A percentile compares a stretch with the other conserved stretches of the same genome.
phyloP scores from a whole-genome alignment of 2,329 filamentous ascomycete genomes.

The Colletotrichum endophyticum region DNA sequence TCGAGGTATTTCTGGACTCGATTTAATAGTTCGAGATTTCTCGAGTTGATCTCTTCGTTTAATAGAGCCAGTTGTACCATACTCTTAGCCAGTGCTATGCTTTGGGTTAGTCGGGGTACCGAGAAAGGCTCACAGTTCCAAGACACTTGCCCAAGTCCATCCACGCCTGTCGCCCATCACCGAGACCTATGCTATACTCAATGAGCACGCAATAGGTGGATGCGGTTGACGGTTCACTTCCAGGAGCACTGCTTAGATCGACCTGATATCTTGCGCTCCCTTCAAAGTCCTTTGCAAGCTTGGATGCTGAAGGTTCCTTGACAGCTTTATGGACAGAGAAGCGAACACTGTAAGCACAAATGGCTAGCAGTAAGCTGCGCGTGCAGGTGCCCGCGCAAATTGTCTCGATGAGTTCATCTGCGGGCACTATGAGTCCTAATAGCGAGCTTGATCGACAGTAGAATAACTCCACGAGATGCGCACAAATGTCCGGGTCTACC shows the following conservation, averaged over 20 bases:
- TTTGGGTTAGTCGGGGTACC: not conserved
- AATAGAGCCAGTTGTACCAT: not conserved
- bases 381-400: not conserved
- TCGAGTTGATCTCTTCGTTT: not conserved
- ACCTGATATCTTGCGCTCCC: not conserved
- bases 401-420: not conserved
- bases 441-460: not conserved
- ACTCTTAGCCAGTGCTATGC: not conserved
- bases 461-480: not conserved
- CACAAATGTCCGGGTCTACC: not conserved
- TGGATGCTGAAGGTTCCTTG: not conserved
- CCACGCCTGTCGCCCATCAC: not conserved
- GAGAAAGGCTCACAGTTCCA: not conserved
- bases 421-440: not conserved
- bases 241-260: not conserved
- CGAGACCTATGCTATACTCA: not conserved
- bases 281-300: not conserved
- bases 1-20: not conserved
- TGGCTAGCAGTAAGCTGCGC: not conserved
- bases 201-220: not conserved
- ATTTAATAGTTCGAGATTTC: not conserved
- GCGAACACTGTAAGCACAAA: not conserved
- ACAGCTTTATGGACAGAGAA: not conserved
- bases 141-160: not conserved
- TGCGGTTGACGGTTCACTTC: not conserved